Base-by-base conservation (phyloP, 2,329 filamentous ascomycete species). In the Mollisia scopiformis region DNA sequence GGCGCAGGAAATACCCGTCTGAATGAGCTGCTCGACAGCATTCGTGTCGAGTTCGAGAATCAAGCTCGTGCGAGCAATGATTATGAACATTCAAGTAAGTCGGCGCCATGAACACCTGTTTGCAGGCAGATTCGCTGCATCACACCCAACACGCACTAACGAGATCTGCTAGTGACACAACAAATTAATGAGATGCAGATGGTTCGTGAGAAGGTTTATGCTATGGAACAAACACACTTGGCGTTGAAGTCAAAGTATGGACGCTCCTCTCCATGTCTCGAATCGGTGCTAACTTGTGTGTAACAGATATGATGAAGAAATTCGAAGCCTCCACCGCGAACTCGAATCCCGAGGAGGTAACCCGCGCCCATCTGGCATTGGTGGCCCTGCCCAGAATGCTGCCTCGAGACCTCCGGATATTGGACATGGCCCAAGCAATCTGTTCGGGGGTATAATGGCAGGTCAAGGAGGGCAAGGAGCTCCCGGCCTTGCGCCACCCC, bases 111-210 rank as follows among this genome's bases (percentile, higher is more conserved):
- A n/a, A n/a, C n/a, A n/a, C n/a, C n/a, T n/a, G n/a, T n/a, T n/a
- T n/a, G n/a, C n/a, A n/a, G n/a, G n/a, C n/a, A n/a, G n/a, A n/a
- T n/a, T n/a, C n/a, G n/a, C n/a, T 47, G 43, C 10, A 25, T 3
- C 8, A 14, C 11, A 5, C 8, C 23, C 11, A 16, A 28, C 2
- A 27, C 43, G 43, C 21, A 25, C 43, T 47, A 47, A 47, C 13
- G 7, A 19, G 8, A 10, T 27, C 33, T 27, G 6, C 76, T 35
- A 97, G 95, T 98, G 74, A 88, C 91, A 61, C 86, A 88, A 53
- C 95, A 99, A 76, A 89, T 97, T 66, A 89, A 94, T 72, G 95
- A 99, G 79, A 95, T 98, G 84, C 92, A 97, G 75, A 85, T 97
- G 72, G 92, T 99, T 53, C 85, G 93, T 65, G 90, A 93, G 74